Conservation (phyloP, 352 stramenopile species). For the Pythium volutum region DNA sequence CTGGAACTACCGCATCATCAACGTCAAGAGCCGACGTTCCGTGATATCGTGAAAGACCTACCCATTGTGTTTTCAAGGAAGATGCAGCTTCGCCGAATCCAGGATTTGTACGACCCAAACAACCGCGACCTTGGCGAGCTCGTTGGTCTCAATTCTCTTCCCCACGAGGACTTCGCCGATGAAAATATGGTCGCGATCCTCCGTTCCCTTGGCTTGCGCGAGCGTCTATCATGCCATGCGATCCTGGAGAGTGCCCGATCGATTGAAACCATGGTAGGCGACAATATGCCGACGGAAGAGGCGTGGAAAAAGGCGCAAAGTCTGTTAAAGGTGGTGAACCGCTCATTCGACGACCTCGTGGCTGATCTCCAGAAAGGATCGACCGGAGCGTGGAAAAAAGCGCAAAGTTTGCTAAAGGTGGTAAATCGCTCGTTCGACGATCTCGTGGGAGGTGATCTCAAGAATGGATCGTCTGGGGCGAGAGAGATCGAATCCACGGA, state of each 20-base stretch:
- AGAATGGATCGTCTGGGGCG: conserved; percentile 2
- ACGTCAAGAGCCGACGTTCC: conserved; percentile 45
- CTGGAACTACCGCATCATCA: conserved; percentile 53
- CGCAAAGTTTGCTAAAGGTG: conserved; percentile 54
- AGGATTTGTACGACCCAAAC: conserved; percentile 69
- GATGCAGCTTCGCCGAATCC: conserved; percentile 41
- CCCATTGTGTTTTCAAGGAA: conserved; percentile 58
- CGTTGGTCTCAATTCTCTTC: conserved; percentile 64
- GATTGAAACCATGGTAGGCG: conserved; percentile 43
- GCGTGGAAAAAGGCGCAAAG: conserved; percentile 47
- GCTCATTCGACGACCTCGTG: conserved; percentile 69
- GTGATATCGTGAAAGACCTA: conserved; percentile 35
- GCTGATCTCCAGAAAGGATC: conserved; percentile 4
- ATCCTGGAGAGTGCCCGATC: conserved; percentile 67
- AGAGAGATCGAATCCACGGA: too few species aligned
- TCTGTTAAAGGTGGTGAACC: conserved; percentile 70
- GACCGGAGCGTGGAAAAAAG: conserved; percentile 30
- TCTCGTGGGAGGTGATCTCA: conserved; percentile 35
- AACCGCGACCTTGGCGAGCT: conserved; percentile 59
- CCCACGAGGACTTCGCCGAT: conserved; percentile 44
- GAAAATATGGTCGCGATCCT: conserved; percentile 50
- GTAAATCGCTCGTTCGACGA: conserved; percentile 76
- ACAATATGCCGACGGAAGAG: conserved; percentile 14
- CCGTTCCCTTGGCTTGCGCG: conserved; percentile 50
- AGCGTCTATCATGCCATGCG: conserved; percentile 59